Evolutionary conservation across 345 rosid species (phyloP).

Genomic region (Reutealis trisperma): DNA sequence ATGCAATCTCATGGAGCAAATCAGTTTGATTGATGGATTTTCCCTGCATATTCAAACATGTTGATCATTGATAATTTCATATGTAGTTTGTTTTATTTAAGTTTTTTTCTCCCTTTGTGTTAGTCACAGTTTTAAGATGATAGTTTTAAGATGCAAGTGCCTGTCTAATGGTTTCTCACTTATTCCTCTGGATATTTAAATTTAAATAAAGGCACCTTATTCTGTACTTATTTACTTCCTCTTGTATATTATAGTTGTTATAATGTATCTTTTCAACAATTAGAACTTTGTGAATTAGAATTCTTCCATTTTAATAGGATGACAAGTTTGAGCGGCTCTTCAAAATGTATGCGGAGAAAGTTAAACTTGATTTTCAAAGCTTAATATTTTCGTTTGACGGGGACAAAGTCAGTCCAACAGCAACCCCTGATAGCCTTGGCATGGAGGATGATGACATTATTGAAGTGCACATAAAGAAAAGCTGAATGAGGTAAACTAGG

Average conservation of each 20-base stretch:
- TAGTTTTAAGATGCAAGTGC: background rate
- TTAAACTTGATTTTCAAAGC: slow-evolving; percentile 43
- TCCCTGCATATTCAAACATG: background rate
- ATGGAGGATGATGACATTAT: slow-evolving; percentile 94
- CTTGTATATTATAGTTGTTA: background rate
- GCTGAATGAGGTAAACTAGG: slow-evolving; percentile 35
- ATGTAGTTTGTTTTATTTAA: background rate
- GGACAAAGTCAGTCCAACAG: slow-evolving; percentile 59
- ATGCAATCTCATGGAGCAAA: background rate
- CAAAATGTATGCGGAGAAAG: slow-evolving; percentile 71
- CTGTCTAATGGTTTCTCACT: background rate
- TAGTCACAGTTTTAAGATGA: background rate
- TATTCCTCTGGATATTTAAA: background rate
- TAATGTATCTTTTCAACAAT: background rate
- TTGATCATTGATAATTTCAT: background rate
- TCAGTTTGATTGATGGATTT: background rate
- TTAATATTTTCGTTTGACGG: slow-evolving; percentile 82
- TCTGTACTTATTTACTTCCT: background rate
- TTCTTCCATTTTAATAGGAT: slow-evolving; percentile 52
- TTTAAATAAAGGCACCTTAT: background rate
- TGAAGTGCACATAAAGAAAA: slow-evolving; percentile 64
- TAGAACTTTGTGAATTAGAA: background rate
- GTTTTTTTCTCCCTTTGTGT: background rate
- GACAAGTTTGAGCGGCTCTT: slow-evolving; percentile 78
- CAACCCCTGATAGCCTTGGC: slow-evolving; percentile 71